Percentiles rank a stretch among this genome's conserved stretches.
These are phyloP conservation scores for Strigomonas culicis DNA, from an alignment of 208 protist genomes.

Conservation along the genomic window DNA sequence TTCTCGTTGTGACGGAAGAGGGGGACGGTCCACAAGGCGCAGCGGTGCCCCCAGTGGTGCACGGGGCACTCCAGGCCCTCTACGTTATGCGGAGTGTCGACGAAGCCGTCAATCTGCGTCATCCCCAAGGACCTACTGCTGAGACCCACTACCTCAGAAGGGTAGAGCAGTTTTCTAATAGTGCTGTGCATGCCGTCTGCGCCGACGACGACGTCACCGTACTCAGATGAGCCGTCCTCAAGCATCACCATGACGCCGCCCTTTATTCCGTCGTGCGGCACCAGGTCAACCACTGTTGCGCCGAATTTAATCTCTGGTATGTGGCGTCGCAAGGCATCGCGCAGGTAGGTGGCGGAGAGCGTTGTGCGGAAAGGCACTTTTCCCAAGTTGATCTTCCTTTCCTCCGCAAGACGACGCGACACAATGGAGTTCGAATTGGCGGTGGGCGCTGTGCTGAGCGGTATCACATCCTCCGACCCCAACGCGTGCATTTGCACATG, in stretches of 20 bases:
- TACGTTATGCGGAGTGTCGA: conserved; percentile 31
- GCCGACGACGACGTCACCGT: conserved; percentile 87
- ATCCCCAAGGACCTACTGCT: conserved; percentile 63
- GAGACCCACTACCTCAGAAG: conserved; percentile 61
- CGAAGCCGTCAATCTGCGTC: conserved; percentile 79
- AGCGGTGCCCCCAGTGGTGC: conserved; percentile 55
- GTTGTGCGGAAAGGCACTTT: conserved; percentile 73
- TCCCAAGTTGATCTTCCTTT: conserved; percentile 60
- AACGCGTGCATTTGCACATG: conserved; percentile 46
- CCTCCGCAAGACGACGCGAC: conserved; percentile 60
- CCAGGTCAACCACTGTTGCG: conserved; percentile 67
- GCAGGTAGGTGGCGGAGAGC: conserved; percentile 45
- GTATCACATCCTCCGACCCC: conserved; percentile 65
- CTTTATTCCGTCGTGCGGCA: conserved; percentile 79
- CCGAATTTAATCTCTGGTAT: conserved; percentile 71
- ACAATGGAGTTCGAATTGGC: conserved; percentile 87
- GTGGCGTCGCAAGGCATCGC: conserved; percentile 52
- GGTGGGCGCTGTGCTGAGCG: conserved; percentile 64
- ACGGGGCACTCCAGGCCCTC: conserved; percentile 42
- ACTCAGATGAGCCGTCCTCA: conserved; percentile 72
- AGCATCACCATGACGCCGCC: conserved; percentile 78
- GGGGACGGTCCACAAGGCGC: conserved; percentile 40
- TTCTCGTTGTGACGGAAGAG: conserved; percentile 39
- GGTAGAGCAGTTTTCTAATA: conserved; percentile 75
- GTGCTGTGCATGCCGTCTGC: conserved; percentile 86